Conservation (phyloP, 495 filamentous ascomycete species). For the Podospora didyma region DNA sequence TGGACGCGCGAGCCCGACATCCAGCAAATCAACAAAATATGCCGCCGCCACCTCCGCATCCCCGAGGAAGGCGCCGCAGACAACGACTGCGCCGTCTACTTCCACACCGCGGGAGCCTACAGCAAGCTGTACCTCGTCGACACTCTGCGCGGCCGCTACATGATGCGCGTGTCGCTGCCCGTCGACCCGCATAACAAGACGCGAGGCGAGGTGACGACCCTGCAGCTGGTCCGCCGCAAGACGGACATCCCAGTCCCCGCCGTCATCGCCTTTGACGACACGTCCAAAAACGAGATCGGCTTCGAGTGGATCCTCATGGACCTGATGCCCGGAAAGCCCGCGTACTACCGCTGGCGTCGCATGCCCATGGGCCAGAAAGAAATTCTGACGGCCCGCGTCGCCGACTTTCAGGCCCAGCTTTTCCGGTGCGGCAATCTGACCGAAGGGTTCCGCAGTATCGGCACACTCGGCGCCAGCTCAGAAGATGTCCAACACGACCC, state of each 20-base stretch:
- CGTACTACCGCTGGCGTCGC: slow-evolving; percentile 38
- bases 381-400: slow-evolving; percentile 33
- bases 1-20: slow-evolving; percentile 30
- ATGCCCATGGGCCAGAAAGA: slow-evolving; percentile 35
- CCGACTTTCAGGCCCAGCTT: slow-evolving; percentile 31
- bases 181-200: slow-evolving; percentile 50
- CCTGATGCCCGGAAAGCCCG: slow-evolving; percentile 38
- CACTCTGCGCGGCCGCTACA: slow-evolving; percentile 19
- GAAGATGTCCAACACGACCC: neutral
- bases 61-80: slow-evolving; percentile 1
- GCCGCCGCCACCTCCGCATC: slow-evolving; percentile 21
- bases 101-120: slow-evolving; percentile 26
- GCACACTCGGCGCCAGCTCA: slow-evolving; percentile 17
- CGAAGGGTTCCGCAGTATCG: slow-evolving; percentile 34
- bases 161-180: slow-evolving; percentile 53
- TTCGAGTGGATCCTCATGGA: slow-evolving; percentile 61
- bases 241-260: slow-evolving; percentile 52
- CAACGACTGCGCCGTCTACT: slow-evolving; percentile 11
- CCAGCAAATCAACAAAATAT: slow-evolving; percentile 21
- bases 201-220: slow-evolving; percentile 53
- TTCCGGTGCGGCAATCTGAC: slow-evolving; percentile 20
- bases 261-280: slow-evolving; percentile 45
- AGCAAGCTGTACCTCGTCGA: slow-evolving; percentile 36
- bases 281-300: slow-evolving; percentile 42
- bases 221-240: slow-evolving; percentile 38